Evolutionary conservation across 345 rosid genomes (phyloP), one percentile per base, ranked within the genome.

Genomic region (Salix dunnii): DNA sequence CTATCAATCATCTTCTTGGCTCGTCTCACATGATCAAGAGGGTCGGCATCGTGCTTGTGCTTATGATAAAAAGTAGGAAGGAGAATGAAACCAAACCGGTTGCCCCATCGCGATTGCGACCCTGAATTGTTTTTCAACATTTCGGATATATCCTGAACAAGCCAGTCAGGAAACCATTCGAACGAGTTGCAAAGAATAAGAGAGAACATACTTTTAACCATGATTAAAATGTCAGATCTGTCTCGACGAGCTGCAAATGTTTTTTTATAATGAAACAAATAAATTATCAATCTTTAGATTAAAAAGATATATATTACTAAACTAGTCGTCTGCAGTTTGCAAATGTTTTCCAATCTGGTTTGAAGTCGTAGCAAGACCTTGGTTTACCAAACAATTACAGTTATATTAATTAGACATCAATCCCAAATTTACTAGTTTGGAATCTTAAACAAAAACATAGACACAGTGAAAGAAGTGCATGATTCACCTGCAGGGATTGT

Each of bases 1-100:
- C 80, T 80, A 48, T 88, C 88, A 20, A 83, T 38, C 88, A 86
- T 88, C 21, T 20, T 35, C 87, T 88, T 89, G 6, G 91, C 89
- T 76, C 79, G 81, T 79, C 73, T 87, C 78, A 91, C 46, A 48
- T 83, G 75, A 13, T 83, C 76, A 0, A 89, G 70, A 16, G 92
- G 89, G 77, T 82, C 76, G 35, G 40, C 33, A 9, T 53, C 64
- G 12, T 43, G 74, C 72, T 53, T 64, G 12, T 43, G 74, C 72
- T 76, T 79, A 10, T 78, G 79, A 74, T 81, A 89, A 55, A 78
- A 77, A 30, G 80, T 33, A 23, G 96, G 96, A 2, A 91, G 78
- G 9, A 88, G 86, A 42, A 87, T 48, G 7, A 86, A 71, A 7
- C 92, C 92, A 58, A 91, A 84, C 79, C 73, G 84, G 84, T 91